These are phyloP conservation scores for Ophiostoma ips DNA, from an alignment of 2,329 filamentous ascomycete species.

Conservation along the genomic window DNA sequence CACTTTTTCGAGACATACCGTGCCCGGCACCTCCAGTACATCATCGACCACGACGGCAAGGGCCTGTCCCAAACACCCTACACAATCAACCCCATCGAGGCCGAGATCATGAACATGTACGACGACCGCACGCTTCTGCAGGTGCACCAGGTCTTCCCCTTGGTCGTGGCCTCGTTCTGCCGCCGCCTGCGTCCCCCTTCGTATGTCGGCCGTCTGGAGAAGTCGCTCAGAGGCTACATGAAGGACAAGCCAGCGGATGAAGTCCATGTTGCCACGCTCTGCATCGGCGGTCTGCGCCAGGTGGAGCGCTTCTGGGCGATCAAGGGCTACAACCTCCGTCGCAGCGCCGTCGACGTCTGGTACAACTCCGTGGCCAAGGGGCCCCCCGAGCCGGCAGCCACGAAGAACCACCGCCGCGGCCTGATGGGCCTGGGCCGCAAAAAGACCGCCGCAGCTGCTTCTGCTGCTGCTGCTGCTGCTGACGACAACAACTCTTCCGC, in stretches of 20 bases:
- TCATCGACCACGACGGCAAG: constrained; percentile 36
- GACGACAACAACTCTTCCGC: constrained; percentile 1
- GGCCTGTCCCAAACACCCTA: constrained; percentile 39
- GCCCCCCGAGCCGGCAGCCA: constrained; percentile 24
- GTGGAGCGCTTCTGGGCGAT: constrained; percentile 53
- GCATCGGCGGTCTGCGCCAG: constrained; percentile 46
- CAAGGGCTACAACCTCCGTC: constrained; percentile 48
- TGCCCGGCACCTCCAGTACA: constrained; percentile 41
- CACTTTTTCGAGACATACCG: constrained; percentile 56
- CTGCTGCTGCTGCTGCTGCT: constrained; percentile 21
- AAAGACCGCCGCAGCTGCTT: constrained; percentile 32
- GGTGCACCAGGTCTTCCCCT: constrained; percentile 50
- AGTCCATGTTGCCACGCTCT: constrained; percentile 45
- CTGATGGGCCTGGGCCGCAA: constrained; percentile 43
- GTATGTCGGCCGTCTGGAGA: constrained; percentile 48
- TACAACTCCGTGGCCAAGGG: constrained; percentile 38
- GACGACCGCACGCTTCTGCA: constrained; percentile 47
- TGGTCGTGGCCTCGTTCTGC: constrained; percentile 51
- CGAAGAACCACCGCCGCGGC: constrained; percentile 37
- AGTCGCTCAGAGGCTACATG: constrained; percentile 48
- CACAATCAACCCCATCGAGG: constrained; percentile 49
- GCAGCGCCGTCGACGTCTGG: constrained; percentile 46
- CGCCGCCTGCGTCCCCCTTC: constrained; percentile 48
- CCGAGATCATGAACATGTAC: constrained; percentile 48
- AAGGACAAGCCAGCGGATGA: constrained; percentile 49